phyloP scores from a whole-genome alignment of 1,284 basidiomycete genomes.

The Anthracocystis walkeri region DNA sequence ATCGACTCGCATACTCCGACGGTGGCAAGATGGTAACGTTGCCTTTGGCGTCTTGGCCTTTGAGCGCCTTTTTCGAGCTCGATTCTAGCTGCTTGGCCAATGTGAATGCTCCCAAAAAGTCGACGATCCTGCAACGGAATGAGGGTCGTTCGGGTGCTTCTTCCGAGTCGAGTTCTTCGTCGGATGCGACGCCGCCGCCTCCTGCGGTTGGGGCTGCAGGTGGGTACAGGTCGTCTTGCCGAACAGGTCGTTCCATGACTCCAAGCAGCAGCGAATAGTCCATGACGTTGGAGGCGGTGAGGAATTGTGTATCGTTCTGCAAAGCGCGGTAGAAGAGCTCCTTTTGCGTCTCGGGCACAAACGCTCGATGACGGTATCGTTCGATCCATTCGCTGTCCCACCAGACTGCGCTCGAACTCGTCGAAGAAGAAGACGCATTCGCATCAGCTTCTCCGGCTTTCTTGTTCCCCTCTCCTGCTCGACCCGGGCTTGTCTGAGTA shows the following conservation, averaged over 20 bases:
- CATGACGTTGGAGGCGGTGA: conserved; percentile 63
- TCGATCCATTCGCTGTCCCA: conserved; percentile 59
- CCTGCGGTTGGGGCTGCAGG: conserved; percentile 15
- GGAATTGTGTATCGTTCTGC: conserved; percentile 59
- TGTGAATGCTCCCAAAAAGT: conserved; percentile 64
- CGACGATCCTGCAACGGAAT: conserved; percentile 59
- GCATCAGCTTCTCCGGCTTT: conserved; percentile 6
- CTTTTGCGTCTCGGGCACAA: conserved; percentile 56
- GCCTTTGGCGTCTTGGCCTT: conserved; percentile 54
- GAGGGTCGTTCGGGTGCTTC: conserved; percentile 28
- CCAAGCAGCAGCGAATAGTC: conserved; percentile 66
- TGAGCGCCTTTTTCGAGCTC: conserved; percentile 61
- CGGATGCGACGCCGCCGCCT: conserved; percentile 1
- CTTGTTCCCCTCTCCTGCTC: conserved; percentile 3
- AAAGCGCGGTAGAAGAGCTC: conserved; percentile 54
- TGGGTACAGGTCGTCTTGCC: conserved; percentile 44
- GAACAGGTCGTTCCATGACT: conserved; percentile 47
- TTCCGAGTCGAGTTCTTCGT: conserved; percentile 14
- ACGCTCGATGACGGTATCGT: conserved; percentile 48
- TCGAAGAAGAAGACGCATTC: conserved; percentile 10
- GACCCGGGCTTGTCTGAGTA: conserved; percentile 15
- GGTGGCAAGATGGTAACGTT: conserved; percentile 64
- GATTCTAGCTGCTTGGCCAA: conserved; percentile 62
- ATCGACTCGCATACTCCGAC: conserved; percentile 58
- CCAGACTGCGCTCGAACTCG: conserved; percentile 42